Base-by-base conservation (phyloP, 768 basidiomycete species). In the Suillus placidus region DNA sequence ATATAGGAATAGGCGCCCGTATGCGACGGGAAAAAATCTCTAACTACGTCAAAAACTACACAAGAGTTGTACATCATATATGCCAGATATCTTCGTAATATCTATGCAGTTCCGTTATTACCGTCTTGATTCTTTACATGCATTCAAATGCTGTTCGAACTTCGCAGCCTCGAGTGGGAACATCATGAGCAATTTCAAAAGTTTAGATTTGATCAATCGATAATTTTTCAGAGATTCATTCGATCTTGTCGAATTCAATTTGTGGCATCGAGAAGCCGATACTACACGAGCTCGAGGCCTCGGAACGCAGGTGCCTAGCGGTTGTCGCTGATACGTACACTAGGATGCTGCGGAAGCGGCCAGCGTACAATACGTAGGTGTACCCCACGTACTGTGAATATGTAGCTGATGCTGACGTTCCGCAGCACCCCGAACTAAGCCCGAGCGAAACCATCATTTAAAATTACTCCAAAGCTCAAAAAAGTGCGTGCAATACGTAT, bases 11-110 rank as follows among this genome's bases (percentile, higher is more conserved):
- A 66, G 64, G 64, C 54, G 42, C 55, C 13, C 38, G 54, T 57
- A 65, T 13, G 54, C 58, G 45, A 62, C 45, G 62, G 69, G 73
- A 73, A 71, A 68, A 71, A 69, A 71, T n/a, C 63, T 54, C 60
- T 67, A 69, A 70, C 13, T 52, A 47, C 65, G 10, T 60, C 23
- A n/a, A 49, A 49, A 18, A 63, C 68, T 64, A 34, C 57, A 67
- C 9, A 45, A 60, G n/a, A 61, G 47, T 63, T 69, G 66, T 70
- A 70, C 68, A 65, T 65, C 42, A 38, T 62, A 58, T 16, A 52
- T 43, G 51, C 60, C 60, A 58, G 32, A 58, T n/a, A n/a, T n/a
- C n/a, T 60, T 57, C 68, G 38, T 64, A 38, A 54, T 67, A 67
- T 67, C 69, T 70, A 70, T 70, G 45, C 37, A n/a, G 32, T 52